Conservation (phyloP, 306 rosid species). For the Fragaria ananassa region DNA sequence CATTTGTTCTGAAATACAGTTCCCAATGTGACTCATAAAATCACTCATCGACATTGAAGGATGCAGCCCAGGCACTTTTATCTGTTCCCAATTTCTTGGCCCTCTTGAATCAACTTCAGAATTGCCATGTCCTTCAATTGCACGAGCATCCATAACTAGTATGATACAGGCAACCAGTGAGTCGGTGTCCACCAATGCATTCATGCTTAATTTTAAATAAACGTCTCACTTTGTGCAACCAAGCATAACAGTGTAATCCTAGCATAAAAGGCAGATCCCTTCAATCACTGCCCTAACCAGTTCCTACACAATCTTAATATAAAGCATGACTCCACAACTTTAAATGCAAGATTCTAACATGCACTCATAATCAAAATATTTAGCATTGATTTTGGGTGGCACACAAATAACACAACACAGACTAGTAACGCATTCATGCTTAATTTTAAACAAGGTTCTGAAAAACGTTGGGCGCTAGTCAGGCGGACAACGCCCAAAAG, state of each 20-base stretch:
- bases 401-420: too few relatives aligned
- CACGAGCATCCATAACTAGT: slow-evolving; percentile 42
- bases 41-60: slow-evolving; percentile 77
- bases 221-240: not conserved
- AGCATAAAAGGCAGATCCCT: not conserved
- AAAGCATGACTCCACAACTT: not conserved
- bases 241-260: not conserved
- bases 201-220: not conserved
- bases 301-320: not conserved
- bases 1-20: slow-evolving; percentile 68
- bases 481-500: too few relatives aligned
- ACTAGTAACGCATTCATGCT: too few relatives aligned
- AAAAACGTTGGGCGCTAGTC: too few relatives aligned
- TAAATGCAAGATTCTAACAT: not conserved
- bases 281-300: not conserved
- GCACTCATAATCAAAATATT: not conserved
- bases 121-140: slow-evolving; percentile 58
- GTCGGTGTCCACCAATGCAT: not conserved
- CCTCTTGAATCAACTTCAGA: slow-evolving; percentile 52
- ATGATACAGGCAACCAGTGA: slow-evolving; percentile 21
- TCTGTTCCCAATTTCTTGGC: slow-evolving; percentile 54
- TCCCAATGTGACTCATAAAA: slow-evolving; percentile 65
- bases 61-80: slow-evolving; percentile 62
- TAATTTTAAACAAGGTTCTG: too few relatives aligned
- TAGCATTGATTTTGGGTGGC: not conserved